A percentile compares a stretch with the other conserved stretches of the same genome.
These are phyloP conservation scores for Aspergillus indologenus DNA, from an alignment of 495 filamentous ascomycete genomes.

Conservation along the genomic window DNA sequence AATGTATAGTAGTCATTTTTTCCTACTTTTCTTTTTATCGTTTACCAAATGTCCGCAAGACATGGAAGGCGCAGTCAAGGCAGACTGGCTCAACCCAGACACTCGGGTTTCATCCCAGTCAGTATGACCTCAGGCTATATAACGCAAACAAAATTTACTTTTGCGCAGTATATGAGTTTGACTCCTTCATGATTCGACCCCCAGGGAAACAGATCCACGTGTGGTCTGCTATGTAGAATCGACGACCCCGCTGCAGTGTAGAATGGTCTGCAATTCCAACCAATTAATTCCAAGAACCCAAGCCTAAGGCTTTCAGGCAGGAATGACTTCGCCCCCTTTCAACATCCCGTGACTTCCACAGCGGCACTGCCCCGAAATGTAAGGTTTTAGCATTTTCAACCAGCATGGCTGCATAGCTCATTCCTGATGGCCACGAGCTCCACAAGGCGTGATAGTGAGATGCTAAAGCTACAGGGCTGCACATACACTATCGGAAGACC, in stretches of 20 bases:
- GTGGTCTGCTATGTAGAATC: too few relatives aligned
- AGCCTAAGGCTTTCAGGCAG: not conserved
- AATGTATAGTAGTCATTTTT: not conserved
- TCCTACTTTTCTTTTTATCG: not conserved
- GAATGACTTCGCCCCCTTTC: not conserved
- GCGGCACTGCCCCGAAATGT: not conserved
- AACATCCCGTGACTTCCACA: too few relatives aligned
- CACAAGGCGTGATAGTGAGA: too few relatives aligned
- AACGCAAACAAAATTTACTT: too few relatives aligned
- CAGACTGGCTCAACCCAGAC: not conserved
- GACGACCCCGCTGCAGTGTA: not conserved
- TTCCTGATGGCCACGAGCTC: not conserved
- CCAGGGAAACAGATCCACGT: too few relatives aligned
- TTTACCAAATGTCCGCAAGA: not conserved
- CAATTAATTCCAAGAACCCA: not conserved
- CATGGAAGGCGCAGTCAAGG: not conserved
- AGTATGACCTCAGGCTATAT: not conserved
- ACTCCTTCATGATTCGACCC: not conserved
- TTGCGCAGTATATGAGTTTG: not conserved
- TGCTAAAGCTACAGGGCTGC: not conserved
- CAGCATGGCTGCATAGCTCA: not conserved
- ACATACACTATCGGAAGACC: too few relatives aligned
- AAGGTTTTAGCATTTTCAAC: not conserved
- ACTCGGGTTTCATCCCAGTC: not conserved
- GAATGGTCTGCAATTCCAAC: not conserved